A percentile compares a stretch with the other conserved stretches of the same genome.
These are phyloP conservation scores for Spathaspora sp. DNA, from an alignment of 805 yeast species.

Conservation along the genomic window DNA sequence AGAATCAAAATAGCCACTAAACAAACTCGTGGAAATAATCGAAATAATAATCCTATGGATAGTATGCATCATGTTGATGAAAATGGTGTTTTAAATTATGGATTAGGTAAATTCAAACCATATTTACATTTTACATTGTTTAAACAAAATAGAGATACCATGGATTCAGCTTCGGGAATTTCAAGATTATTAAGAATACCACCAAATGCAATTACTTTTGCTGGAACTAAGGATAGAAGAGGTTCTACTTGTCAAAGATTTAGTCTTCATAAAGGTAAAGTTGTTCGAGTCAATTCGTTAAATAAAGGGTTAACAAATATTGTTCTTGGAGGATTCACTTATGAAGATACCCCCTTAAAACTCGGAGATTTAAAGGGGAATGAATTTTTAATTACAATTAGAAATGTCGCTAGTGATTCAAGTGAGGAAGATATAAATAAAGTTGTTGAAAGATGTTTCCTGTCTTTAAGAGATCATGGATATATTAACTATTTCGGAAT, in stretches of 20 bases:
- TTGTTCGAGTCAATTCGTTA: constrained; percentile 70
- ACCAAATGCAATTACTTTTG: constrained; percentile 67
- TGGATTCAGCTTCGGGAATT: constrained; percentile 84
- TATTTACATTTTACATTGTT: constrained; percentile 76
- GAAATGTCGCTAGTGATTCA: constrained; percentile 53
- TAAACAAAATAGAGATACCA: constrained; percentile 95
- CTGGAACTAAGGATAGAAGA: constrained; percentile 96
- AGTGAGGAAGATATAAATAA: constrained; percentile 31
- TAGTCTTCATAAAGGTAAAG: constrained; percentile 63
- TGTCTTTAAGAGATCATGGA: constrained; percentile 61
- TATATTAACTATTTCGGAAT: constrained; percentile 95
- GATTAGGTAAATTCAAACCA: constrained; percentile 67
- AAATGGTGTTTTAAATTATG: constrained; percentile 60
- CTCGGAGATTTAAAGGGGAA: constrained; percentile 88
- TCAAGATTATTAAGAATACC: constrained; percentile 73
- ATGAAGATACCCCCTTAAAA: constrained; percentile 55
- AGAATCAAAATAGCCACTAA: constrained; percentile 54
- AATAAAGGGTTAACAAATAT: constrained; percentile 59
- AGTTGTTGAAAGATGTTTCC: constrained; percentile 49
- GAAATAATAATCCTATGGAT: constrained; percentile 33
- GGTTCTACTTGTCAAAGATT: constrained; percentile 90
- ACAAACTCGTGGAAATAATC: constrained; percentile 9
- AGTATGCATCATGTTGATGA: constrained; percentile 39
- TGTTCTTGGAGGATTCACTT: constrained; percentile 73
- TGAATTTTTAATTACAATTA: constrained; percentile 79